These are phyloP conservation scores for Inga oerstediana DNA, from an alignment of 306 rosid species.

Conservation along the genomic window DNA sequence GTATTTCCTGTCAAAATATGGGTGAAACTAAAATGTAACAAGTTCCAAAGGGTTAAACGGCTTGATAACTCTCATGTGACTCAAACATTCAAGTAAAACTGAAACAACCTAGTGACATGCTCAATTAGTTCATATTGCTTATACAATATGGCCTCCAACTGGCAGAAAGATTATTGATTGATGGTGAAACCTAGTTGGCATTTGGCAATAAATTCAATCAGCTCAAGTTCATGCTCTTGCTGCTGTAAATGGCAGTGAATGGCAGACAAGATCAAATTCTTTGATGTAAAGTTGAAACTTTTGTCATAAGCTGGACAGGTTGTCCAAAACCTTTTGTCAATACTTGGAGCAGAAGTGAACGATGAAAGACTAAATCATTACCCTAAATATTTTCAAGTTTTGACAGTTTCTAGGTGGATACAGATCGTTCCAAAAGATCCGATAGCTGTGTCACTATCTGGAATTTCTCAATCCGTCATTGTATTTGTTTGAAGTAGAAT, in stretches of 20 bases:
- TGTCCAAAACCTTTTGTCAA: background rate
- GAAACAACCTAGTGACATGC: background rate
- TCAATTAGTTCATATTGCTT: background rate
- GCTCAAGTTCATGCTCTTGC: background rate
- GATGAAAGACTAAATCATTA: background rate
- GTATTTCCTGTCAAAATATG: background rate
- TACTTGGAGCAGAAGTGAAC: background rate
- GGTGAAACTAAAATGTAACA: background rate
- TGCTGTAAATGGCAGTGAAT: background rate
- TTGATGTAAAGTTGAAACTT: background rate
- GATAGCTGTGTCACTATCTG: background rate
- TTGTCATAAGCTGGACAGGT: background rate
- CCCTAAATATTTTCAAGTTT: background rate
- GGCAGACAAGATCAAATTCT: background rate
- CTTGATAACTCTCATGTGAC: background rate
- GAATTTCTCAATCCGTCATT: background rate
- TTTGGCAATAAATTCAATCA: background rate
- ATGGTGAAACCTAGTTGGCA: background rate
- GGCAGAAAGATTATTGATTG: background rate
- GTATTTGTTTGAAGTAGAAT: background rate
- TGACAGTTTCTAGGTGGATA: background rate
- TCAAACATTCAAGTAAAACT: too few relatives aligned
- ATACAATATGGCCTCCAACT: background rate
- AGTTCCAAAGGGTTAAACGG: background rate
- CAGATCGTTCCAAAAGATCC: background rate